Conservation (phyloP, 2,329 filamentous ascomycete genomes). For the Nothopassalora personata region DNA sequence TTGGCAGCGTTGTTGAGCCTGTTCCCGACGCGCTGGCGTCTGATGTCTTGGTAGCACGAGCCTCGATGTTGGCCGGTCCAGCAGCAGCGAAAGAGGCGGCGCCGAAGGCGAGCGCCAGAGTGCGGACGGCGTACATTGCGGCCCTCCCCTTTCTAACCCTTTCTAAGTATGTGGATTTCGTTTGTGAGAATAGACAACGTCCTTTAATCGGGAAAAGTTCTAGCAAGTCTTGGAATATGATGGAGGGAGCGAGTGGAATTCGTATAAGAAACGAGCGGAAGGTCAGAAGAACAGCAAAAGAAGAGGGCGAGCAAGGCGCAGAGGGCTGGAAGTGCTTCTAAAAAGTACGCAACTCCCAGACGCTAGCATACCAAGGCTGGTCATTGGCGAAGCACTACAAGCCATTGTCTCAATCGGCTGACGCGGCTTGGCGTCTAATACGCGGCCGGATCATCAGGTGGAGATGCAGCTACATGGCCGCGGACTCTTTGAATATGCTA, state of each 20-base stretch:
- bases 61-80: conserved; percentile 32
- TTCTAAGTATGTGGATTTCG: background rate
- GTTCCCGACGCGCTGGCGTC: conserved; percentile 32
- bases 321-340: background rate
- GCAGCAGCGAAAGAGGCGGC: conserved; percentile 42
- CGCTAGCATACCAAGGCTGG: background rate
- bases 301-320: background rate
- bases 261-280: background rate
- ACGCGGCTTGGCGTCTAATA: background rate
- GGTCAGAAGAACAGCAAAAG: background rate
- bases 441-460: background rate
- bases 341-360: background rate
- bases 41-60: conserved; percentile 17
- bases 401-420: background rate
- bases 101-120: conserved; percentile 36
- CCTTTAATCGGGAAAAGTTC: background rate
- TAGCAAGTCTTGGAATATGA: background rate
- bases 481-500: background rate
- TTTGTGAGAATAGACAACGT: background rate
- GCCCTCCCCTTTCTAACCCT: background rate
- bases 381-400: background rate
- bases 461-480: background rate
- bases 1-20: conserved; percentile 43
- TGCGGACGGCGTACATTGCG: conserved; percentile 9
- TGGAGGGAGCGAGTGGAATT: background rate